Evolutionary conservation across 2,329 filamentous ascomycete species (phyloP), one percentile per base, ranked within the genome.

Genomic region (Trichoderma polysporum): DNA sequence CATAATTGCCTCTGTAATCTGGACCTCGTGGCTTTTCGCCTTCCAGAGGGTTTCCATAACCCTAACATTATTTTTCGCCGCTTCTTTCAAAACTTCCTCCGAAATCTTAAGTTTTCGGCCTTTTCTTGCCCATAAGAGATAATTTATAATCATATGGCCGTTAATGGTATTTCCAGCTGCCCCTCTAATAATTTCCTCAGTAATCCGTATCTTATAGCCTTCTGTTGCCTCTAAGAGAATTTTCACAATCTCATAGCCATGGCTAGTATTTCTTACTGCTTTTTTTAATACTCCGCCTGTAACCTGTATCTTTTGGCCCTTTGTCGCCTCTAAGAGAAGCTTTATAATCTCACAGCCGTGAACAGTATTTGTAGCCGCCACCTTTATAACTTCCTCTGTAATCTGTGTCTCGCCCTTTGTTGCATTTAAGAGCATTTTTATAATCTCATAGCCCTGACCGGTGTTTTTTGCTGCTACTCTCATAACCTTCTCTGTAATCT

Each of bases 271-370:
- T 41, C 37, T 19, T 17, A 17, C 17, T 10, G 39, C 39, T 19
- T 45, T n/a, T 19, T 19, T 45, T 10, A 45, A 2, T 2, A 45
- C n/a, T 4, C 4, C n/a, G 8, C 19, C 39, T 4, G 39, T 45
- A 10, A 45, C 19, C 39, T 45, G 39, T 7, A 22, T 22, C 8
- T 45, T 9, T 10, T 45, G 3, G 8, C n/a, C 39, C 19, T 12
- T 22, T 2, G 0, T 10, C 8, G n/a, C n/a, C n/a, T 12, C 8
- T 2, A 19, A 4, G 5, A 45, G 2, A 9, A 1, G 4, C 2
- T 4, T 4, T n/a, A 45, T 45, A 12, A 45, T 45, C 12, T 2
- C 12, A 15, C 12, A 5, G 13, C 13, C 17, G 12, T 10, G 0
- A 3, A n/a, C n/a, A n/a, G n/a, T n/a, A 22, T 10, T 45, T 22